Percentiles rank a stretch among this genome's conserved stretches.
Conservation (phyloP, 1,139 yeast genomes). For the Suhomyces bokatorum region DNA sequence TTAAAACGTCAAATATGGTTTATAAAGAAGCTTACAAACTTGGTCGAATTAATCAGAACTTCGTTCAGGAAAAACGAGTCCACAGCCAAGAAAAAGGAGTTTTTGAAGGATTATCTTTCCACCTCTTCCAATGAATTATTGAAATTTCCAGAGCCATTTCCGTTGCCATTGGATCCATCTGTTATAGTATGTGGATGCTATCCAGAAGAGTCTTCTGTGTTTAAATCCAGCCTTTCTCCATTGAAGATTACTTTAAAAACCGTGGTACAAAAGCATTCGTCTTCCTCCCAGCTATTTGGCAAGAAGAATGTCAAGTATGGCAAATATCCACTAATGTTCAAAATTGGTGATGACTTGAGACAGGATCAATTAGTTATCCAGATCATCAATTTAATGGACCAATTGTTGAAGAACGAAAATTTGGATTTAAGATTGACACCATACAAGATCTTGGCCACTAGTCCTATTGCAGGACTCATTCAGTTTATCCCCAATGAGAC, state of each 20-base stretch:
- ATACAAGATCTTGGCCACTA: conserved; percentile 86
- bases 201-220: conserved; percentile 80
- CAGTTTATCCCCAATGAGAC: conserved; percentile 94
- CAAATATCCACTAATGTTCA: conserved; percentile 82
- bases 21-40: conserved; percentile 41
- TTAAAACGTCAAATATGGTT: conserved; percentile 49
- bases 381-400: conserved; percentile 89
- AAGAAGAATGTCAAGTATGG: conserved; percentile 41
- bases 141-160: conserved; percentile 53
- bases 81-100: conserved; percentile 44
- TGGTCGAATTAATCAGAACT: conserved; percentile 42
- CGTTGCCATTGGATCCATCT: conserved; percentile 73
- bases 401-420: conserved; percentile 82
- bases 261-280: conserved; percentile 24
- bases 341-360: conserved; percentile 92
- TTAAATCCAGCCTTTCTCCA: conserved; percentile 89
- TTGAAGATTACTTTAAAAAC: conserved; percentile 78
- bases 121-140: conserved; percentile 42
- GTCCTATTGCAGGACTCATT: conserved; percentile 86
- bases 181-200: conserved; percentile 70
- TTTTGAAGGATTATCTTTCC: conserved; percentile 41
- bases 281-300: conserved; percentile 37
- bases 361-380: conserved; percentile 97
- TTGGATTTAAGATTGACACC: conserved; percentile 87
- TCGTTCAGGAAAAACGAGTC: conserved; percentile 48